Evolutionary conservation across 2,329 filamentous ascomycete genomes (phyloP), one percentile per base, ranked within the genome.

Genomic region (Colletotrichum filicis): DNA sequence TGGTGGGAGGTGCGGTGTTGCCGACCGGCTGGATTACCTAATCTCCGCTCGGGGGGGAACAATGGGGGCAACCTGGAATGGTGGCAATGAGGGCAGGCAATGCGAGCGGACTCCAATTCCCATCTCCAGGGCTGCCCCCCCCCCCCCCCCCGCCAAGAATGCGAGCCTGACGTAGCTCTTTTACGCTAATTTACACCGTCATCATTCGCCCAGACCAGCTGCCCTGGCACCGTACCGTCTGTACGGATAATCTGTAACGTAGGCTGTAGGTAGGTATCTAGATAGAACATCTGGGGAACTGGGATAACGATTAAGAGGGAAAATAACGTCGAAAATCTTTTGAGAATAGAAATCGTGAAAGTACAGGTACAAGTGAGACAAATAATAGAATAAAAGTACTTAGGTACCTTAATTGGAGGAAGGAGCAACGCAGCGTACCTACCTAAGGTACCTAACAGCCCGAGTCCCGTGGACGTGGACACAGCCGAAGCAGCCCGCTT

Each of bases 91-190:
- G 32, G 32, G 32, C 35, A 28, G 14, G 49, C 49, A 22, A 53
- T 26, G 37, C 57, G 35, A 37, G 35, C 32, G 35, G 58, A 42
- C 58, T 42, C 22, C 28, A 58, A 35, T n/a, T 32, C 35, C 37
- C 59, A 63, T 16, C 66, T 32, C 46, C 49, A 57, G 60, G 35
- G 26, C 66, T 26, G 26, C 26, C 22, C 22, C 22, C 22, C 24
- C 24, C 24, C 26, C 26, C 63, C 49, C 53, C 42, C 42, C 59
- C 67, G 28, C 30, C 58, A 24, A 53, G 46, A 72, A 57, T 52
- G 56, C 32, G 42, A 28, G 46, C 67, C 61, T 73, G 71, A 73
- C 71, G 71, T 73, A 73, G 56, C 56, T 53, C 42, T 22, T 64
- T 35, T 32, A 35, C 60, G 56, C 59, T 53, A 62, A 37, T 52